These are phyloP conservation scores for Didymella exigua DNA, from an alignment of 2,329 filamentous ascomycete genomes.

Conservation along the genomic window DNA sequence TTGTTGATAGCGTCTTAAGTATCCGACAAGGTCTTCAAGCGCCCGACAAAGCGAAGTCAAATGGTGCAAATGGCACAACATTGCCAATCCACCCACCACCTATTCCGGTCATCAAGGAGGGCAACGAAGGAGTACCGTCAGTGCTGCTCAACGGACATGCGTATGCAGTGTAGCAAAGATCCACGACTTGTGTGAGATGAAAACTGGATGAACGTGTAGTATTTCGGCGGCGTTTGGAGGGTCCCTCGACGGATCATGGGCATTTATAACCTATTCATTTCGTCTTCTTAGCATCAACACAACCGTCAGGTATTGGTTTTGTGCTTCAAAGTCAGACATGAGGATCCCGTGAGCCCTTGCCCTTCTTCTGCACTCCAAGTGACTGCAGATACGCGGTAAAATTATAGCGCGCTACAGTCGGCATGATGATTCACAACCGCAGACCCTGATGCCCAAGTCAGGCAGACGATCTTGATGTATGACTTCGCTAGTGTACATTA, in stretches of 20 bases:
- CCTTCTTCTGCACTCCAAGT: not conserved
- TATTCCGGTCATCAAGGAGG: constrained; percentile 6
- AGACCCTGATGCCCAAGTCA: not conserved
- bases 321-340: not conserved
- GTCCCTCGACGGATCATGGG: constrained; percentile 7
- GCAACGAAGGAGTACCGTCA: constrained; percentile 1
- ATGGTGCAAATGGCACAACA: not conserved
- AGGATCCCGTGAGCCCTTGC: not conserved
- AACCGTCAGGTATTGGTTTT: not conserved
- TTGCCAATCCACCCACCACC: constrained; percentile 3
- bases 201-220: not conserved
- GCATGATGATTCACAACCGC: not conserved
- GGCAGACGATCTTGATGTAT: not conserved
- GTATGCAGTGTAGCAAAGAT: not conserved
- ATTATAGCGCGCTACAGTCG: not conserved
- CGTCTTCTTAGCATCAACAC: not conserved
- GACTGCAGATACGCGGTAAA: not conserved
- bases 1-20: constrained; percentile 91
- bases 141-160: constrained; percentile 4
- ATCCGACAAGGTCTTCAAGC: constrained; percentile 88
- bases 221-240: not conserved
- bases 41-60: not conserved
- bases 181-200: not conserved
- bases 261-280: not conserved
- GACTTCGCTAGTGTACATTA: not conserved